These are phyloP conservation scores for Tuber melanosporum DNA, from an alignment of 495 filamentous ascomycete genomes.

Conservation along the genomic window DNA sequence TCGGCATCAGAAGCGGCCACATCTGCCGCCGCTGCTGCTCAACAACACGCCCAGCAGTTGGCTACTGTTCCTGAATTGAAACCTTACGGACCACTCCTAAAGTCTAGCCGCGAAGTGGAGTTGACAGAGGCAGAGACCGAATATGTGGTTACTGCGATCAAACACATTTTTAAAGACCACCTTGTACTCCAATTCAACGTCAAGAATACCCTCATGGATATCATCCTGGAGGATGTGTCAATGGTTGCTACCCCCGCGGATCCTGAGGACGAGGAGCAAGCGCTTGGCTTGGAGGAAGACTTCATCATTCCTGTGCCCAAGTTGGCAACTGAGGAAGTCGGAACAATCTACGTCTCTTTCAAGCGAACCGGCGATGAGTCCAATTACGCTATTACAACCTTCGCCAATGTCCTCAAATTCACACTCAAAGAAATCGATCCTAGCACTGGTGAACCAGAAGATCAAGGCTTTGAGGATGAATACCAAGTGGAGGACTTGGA, in stretches of 20 bases:
- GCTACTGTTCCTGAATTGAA: constrained; percentile 81
- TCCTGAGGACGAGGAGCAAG: constrained; percentile 63
- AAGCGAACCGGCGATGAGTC: constrained; percentile 68
- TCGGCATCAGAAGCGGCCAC: constrained; percentile 64
- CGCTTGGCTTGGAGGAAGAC: constrained; percentile 61
- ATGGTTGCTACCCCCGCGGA: constrained; percentile 79
- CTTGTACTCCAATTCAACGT: constrained; percentile 95
- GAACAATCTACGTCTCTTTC: constrained; percentile 92
- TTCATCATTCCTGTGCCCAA: constrained; percentile 87
- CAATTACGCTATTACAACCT: constrained; percentile 65
- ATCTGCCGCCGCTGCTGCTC: constrained; percentile 66
- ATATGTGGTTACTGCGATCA: constrained; percentile 88
- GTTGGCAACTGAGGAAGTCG: constrained; percentile 71
- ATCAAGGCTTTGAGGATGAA: constrained; percentile 89
- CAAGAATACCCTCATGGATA: constrained; percentile 92
- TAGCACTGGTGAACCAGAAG: constrained; percentile 85
- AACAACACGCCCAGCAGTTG: constrained; percentile 55
- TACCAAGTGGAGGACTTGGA: constrained; percentile 96
- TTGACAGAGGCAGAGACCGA: constrained; percentile 96
- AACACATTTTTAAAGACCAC: constrained; percentile 96
- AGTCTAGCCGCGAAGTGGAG: constrained; percentile 77
- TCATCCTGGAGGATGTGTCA: constrained; percentile 82
- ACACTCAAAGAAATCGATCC: constrained; percentile 97
- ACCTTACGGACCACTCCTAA: constrained; percentile 79
- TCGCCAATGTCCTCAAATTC: constrained; percentile 92